Base-by-base conservation (phyloP, 441 rosid species). In the Gossypium armourianum region DNA sequence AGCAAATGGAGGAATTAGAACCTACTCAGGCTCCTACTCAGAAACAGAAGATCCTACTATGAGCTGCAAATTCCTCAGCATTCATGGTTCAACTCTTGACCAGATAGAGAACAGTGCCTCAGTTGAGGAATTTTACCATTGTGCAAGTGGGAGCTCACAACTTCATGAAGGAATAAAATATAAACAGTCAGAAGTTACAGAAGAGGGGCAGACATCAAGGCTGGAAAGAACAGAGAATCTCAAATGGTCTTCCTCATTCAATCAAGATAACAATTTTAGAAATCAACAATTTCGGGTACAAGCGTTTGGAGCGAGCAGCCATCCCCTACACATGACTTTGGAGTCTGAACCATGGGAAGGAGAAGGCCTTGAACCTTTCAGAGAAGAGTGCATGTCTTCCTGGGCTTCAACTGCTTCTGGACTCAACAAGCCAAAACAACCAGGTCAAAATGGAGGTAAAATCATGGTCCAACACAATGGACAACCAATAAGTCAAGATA, bases 21-120 rank as follows among this genome's bases (percentile, higher is more conserved):
- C 88, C 65, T 74, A 72, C 68, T 83, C 86, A 36, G 75, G 86
- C 69, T 85, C 86, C 71, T 83, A 83, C 71, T 84, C 93, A 29
- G 89, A 83, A 65, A 79, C 86, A 68, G 90, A 88, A 70, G 82
- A 86, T 74, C 74, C 85, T 61, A 74, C 81, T 24, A 40, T 65
- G 59, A 75, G 80, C 59, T 76, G 71, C 79, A 80, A 75, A 71
- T 68, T 71, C 50, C 81, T 77, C 65, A 70, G 74, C 66, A 72
- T 55, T 75, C 67, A 60, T 56, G 79, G 63, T 73, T 75, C 84
- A 75, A 73, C 71, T 70, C 76, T 63, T 61, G 79, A 68, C 47
- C 78, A 69, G 47, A 68, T 61, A 57, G 80, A 75, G 56, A 77
- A 77, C 66, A 71, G 75, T 63, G 62, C 74, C 65, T 63, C 74